phyloP scores from a whole-genome alignment of 2,329 filamentous ascomycete genomes.

The Plectosphaerella sp. region DNA sequence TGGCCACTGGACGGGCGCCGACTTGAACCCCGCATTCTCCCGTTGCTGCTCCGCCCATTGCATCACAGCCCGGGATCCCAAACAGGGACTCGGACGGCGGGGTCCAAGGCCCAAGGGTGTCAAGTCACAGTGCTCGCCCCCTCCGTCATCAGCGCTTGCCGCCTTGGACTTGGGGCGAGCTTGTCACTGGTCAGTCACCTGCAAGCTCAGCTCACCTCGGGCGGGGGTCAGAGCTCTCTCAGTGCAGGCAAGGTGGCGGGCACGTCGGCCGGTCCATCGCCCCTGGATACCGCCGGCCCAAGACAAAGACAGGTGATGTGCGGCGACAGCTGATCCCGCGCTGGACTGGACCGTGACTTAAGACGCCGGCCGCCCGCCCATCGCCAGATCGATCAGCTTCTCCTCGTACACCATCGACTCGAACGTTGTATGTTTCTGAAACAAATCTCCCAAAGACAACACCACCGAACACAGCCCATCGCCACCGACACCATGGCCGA shows the following conservation, averaged over 20 bases:
- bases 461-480: slow-evolving; percentile 3
- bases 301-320: background rate
- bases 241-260: background rate
- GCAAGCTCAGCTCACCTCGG: background rate
- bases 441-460: too few species aligned
- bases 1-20: too few species aligned
- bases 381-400: too few species aligned
- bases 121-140: background rate
- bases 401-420: too few species aligned
- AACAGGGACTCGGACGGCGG: background rate
- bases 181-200: background rate
- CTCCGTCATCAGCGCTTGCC: background rate
- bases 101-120: too few species aligned
- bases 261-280: background rate
- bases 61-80: background rate
- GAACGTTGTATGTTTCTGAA: too few species aligned
- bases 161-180: background rate
- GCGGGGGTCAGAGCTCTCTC: background rate
- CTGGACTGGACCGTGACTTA: too few species aligned
- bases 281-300: background rate
- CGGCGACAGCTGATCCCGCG: too few species aligned
- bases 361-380: too few species aligned
- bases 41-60: background rate
- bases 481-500: slow-evolving; percentile 25
- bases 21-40: background rate